Percentiles rank a stretch among this genome's conserved stretches.
Evolutionary conservation across 139 green algal species (phyloP).

Genomic region (Haematococcus lacustris): DNA sequence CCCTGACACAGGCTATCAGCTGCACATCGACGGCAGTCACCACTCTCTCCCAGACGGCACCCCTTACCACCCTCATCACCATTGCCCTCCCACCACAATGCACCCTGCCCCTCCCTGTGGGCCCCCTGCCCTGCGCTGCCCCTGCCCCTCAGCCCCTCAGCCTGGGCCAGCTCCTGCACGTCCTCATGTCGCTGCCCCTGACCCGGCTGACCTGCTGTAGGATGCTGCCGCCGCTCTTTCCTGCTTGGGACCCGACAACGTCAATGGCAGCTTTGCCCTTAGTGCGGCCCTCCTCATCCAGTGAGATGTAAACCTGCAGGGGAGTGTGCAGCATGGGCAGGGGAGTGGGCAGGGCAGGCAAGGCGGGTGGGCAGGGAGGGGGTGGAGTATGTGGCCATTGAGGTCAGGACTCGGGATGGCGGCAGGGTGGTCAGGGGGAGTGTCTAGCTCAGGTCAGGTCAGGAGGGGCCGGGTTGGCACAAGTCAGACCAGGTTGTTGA

Average conservation of each 20-base stretch:
- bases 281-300: slow-evolving; percentile 61
- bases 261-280: slow-evolving; percentile 90
- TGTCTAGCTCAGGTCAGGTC: no score
- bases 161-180: background rate
- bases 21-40: no score
- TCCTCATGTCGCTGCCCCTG: background rate
- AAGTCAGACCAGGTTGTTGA: no score
- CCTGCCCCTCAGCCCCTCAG: no score
- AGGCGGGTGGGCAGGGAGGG: no score
- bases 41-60: background rate
- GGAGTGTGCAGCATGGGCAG: no score
- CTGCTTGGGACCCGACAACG: slow-evolving; percentile 22
- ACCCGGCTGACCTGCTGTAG: slow-evolving; percentile 30
- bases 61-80: background rate
- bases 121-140: background rate
- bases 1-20: background rate
- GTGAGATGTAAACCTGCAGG: slow-evolving; percentile 48
- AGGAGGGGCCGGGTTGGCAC: no score
- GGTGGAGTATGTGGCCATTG: no score
- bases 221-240: slow-evolving; percentile 39
- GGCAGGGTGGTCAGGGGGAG: no score
- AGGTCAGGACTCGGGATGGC: no score
- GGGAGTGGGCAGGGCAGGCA: no score
- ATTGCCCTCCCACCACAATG: background rate
- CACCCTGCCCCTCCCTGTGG: background rate